Conservation (phyloP, 2,329 filamentous ascomycete species). For the Fusarium sambucinum region DNA sequence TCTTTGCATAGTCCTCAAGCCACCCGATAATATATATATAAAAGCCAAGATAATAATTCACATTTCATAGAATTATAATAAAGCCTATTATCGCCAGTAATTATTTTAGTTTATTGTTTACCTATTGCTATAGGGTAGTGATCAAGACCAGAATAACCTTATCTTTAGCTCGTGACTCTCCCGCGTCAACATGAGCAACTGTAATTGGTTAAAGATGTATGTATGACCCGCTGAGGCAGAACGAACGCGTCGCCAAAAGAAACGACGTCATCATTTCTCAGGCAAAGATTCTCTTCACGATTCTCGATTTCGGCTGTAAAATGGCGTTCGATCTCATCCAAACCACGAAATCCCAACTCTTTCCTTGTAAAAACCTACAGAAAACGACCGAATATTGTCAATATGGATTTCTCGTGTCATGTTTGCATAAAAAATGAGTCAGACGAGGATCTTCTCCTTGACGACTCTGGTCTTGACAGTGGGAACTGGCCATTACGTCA, state of each 20-base stretch:
- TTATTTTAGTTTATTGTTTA: accelerated
- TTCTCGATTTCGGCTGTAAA: slow-evolving; percentile 1
- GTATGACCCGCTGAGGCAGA: not conserved
- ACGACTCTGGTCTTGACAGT: slow-evolving; percentile 26
- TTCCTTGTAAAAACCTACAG: accelerated
- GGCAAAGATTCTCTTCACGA: not conserved
- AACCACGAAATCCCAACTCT: not conserved
- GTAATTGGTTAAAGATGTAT: not conserved
- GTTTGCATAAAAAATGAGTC: slow-evolving; percentile 22
- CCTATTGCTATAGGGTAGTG: not conserved
- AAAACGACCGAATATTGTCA: accelerated
- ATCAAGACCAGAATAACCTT: not conserved
- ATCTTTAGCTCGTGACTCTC: not conserved
- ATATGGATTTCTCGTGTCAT: slow-evolving; percentile 33
- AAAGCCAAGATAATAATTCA: not conserved
- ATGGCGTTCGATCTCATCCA: not conserved
- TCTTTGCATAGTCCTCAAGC: not conserved
- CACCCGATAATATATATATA: not conserved
- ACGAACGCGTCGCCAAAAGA: slow-evolving; percentile 1
- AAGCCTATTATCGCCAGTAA: too few species aligned
- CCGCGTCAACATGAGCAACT: accelerated
- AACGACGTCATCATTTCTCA: slow-evolving; percentile 21
- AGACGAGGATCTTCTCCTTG: slow-evolving; percentile 27
- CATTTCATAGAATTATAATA: too few species aligned
- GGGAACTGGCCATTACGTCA: slow-evolving; percentile 32